These are phyloP conservation scores for Phytophthora agathidicida DNA, from an alignment of 352 stramenopile species.

Conservation along the genomic window DNA sequence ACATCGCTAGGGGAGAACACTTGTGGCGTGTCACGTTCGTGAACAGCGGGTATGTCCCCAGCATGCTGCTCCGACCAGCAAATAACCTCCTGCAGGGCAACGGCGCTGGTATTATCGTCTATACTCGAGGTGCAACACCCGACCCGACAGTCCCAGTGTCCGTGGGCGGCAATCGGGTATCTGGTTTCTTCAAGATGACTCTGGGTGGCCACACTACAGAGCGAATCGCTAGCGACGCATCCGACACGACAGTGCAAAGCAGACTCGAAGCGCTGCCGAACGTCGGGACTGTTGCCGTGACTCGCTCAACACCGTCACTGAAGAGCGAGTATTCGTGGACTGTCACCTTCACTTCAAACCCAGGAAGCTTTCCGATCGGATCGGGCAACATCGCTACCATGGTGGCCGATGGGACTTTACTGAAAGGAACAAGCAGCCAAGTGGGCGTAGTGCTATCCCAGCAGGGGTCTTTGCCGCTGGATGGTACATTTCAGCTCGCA, in stretches of 20 bases:
- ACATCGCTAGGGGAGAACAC: conserved; percentile 47
- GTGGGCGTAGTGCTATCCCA: conserved; percentile 39
- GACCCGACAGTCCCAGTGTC: conserved; percentile 47
- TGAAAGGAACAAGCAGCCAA: conserved; percentile 55
- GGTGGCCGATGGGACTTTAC: conserved; percentile 40
- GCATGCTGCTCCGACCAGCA: conserved; percentile 71
- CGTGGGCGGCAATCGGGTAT: conserved; percentile 88
- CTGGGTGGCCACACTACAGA: conserved; percentile 90
- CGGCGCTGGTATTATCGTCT: conserved; percentile 82
- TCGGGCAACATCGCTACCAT: conserved; percentile 64
- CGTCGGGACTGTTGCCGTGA: conserved; percentile 90
- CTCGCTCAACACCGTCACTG: conserved; percentile 79
- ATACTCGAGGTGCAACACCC: conserved; percentile 61
- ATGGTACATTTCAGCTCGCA: conserved; percentile 65
- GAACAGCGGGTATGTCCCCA: conserved; percentile 91
- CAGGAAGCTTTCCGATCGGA: conserved; percentile 91
- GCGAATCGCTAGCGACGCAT: conserved; percentile 92
- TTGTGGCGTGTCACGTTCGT: conserved; percentile 93
- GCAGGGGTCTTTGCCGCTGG: conserved; percentile 61
- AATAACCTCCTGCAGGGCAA: conserved; percentile 90
- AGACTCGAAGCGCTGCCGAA: conserved; percentile 94
- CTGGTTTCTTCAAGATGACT: conserved; percentile 88
- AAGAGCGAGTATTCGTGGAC: conserved; percentile 94
- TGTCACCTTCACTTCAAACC: conserved; percentile 94
- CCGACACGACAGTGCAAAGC: conserved; percentile 91